phyloP scores from a whole-genome alignment of 805 yeast species.

The Millerozyma miso region DNA sequence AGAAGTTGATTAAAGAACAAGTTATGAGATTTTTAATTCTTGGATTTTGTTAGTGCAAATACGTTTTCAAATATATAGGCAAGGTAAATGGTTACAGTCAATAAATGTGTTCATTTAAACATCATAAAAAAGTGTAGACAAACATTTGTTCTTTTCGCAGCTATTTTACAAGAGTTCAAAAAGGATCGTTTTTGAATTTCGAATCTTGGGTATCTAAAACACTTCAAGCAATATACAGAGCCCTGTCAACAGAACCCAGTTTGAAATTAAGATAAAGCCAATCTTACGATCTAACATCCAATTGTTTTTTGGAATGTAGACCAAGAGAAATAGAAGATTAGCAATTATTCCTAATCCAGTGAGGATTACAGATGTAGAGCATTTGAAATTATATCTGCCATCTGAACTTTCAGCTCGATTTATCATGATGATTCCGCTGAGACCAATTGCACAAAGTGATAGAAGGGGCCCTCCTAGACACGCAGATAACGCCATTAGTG shows the following conservation, averaged over 20 bases:
- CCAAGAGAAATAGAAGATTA: constrained; percentile 18
- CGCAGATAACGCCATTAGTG: constrained; percentile 90
- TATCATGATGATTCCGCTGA: constrained; percentile 50
- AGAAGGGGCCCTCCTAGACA: constrained; percentile 92
- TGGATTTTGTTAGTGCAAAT: neutral
- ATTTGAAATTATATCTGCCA: constrained; percentile 13
- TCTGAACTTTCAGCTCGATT: constrained; percentile 7
- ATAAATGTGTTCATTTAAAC: neutral
- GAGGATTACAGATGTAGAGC: constrained; percentile 17
- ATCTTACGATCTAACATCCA: constrained; percentile 34
- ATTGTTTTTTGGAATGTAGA: constrained; percentile 16
- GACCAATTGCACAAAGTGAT: constrained; percentile 76
- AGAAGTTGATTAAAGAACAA: constrained; percentile 30
- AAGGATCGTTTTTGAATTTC: neutral
- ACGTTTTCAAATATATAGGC: neutral
- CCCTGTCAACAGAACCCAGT: constrained; percentile 27
- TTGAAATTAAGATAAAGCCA: constrained; percentile 26
- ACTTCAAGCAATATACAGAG: constrained; percentile 23
- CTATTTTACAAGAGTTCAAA: neutral
- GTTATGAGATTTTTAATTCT: constrained; percentile 2
- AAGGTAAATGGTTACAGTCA: neutral
- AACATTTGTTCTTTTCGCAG: neutral
- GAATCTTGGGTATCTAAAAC: neutral
- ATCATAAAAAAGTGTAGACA: too few species aligned
- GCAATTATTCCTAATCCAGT: constrained; percentile 17